Evolutionary conservation across 1,284 basidiomycete genomes (phyloP), one percentile per base, ranked within the genome.

Genomic region (Ustilago tritici): DNA sequence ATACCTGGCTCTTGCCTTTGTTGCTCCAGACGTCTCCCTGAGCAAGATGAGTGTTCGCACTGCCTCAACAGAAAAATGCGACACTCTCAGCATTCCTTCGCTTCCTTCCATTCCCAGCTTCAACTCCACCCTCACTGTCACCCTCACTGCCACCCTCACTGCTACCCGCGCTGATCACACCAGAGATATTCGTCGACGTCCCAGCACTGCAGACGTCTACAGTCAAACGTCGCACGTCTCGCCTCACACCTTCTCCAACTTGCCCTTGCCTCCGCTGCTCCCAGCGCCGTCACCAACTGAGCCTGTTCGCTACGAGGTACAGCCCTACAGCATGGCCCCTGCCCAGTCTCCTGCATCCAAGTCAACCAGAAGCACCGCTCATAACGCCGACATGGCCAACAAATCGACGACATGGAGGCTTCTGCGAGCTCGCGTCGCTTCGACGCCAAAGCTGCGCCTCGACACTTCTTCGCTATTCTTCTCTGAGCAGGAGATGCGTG

Each of bases 161-260:
- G 61, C 63, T 11, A 76, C 60, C 4, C 47, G 36, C 1, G 34
- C 52, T 34, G 40, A 58, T 15, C 11, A n/a, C 14, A 14, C 31
- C 12, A 49, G 60, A 31, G 47, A 62, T 2, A 17, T 66, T 19
- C 61, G 61, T 53, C 67, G 64, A 17, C 73, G 73, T 32, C 73
- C 73, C 23, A 76, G 73, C 31, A 76, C 73, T 5, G 73, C 73
- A 28, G 73, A 76, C 57, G 73, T 76, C 35, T 76, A 70, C 54
- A 67, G 67, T 19, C 67, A 70, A 36, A 47, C 50, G 38, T 41
- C 41, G 0, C 70, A 49, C 8, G 32, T 61, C 8, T 68, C 65
- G 31, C 59, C 70, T n/a, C 35, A 41, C 14, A 47, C 70, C 1
- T 31, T 61, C 31, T 28, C 61, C 15, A 43, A 43, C 23, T 0